These are phyloP conservation scores for Penicillium cataractarum DNA, from an alignment of 495 filamentous ascomycete genomes.

Conservation along the genomic window DNA sequence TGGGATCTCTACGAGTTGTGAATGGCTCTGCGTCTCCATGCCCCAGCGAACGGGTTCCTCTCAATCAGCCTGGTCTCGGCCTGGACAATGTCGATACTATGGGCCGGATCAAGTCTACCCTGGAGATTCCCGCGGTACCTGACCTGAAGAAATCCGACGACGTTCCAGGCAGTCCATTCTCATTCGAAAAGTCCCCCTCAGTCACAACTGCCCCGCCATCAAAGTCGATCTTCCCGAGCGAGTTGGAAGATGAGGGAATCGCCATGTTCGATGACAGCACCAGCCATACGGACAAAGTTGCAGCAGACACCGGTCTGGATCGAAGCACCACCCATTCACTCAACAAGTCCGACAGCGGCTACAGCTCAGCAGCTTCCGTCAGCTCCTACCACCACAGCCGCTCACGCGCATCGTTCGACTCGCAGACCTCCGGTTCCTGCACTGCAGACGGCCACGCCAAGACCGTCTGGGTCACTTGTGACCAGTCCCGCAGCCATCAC, in stretches of 20 bases:
- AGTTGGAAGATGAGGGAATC: slow-evolving; percentile 39
- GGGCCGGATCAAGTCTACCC: slow-evolving; percentile 14
- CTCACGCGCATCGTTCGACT: slow-evolving; percentile 34
- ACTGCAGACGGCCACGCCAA: slow-evolving; percentile 17
- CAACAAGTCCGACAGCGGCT: slow-evolving; percentile 47
- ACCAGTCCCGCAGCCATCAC: neutral
- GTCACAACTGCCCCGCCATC: slow-evolving; percentile 11
- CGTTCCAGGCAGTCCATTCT: slow-evolving; percentile 41
- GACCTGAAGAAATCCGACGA: slow-evolving; percentile 31
- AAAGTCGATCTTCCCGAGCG: slow-evolving; percentile 16
- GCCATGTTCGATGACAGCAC: slow-evolving; percentile 27
- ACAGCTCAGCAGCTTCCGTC: slow-evolving; percentile 44
- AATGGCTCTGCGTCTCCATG: slow-evolving; percentile 51
- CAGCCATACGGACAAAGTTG: slow-evolving; percentile 18
- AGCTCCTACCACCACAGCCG: slow-evolving; percentile 34
- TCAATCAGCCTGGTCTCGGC: slow-evolving; percentile 22
- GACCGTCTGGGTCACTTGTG: slow-evolving; percentile 1
- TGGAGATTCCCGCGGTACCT: slow-evolving; percentile 26
- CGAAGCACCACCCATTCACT: slow-evolving; percentile 32
- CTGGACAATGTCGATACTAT: slow-evolving; percentile 16
- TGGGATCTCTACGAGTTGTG: slow-evolving; percentile 54
- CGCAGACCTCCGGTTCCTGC: slow-evolving; percentile 30
- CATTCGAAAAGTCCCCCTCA: slow-evolving; percentile 42
- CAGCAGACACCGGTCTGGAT: slow-evolving; percentile 8
- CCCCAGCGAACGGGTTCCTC: slow-evolving; percentile 39